A percentile compares a stretch with the other conserved stretches of the same genome.
These are phyloP conservation scores for Wallacemonas rigidus DNA, from an alignment of 208 protist species.

Conservation along the genomic window DNA sequence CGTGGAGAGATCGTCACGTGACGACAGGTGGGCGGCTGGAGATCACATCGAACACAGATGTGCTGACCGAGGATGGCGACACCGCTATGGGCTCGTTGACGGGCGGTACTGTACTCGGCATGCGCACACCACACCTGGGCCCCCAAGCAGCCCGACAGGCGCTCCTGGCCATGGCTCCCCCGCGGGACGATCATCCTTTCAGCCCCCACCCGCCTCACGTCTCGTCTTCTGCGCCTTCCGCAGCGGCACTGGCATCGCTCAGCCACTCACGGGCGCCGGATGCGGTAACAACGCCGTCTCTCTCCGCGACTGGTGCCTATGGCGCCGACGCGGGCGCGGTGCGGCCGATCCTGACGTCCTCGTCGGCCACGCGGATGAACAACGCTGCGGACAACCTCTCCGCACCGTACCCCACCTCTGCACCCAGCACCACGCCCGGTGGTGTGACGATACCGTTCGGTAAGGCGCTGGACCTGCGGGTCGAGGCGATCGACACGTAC, in stretches of 20 bases:
- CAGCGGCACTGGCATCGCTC: not conserved
- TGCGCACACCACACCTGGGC: conserved; percentile 44
- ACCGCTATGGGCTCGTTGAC: conserved; percentile 51
- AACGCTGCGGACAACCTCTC: not conserved
- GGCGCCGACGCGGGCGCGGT: conserved; percentile 20
- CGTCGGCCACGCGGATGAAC: not conserved
- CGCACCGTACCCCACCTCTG: not conserved
- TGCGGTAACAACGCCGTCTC: not conserved
- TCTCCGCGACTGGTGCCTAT: conserved; percentile 16
- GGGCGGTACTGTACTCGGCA: conserved; percentile 49
- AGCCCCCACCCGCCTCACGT: conserved; percentile 6
- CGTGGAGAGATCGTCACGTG: conserved; percentile 66
- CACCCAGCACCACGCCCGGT: too few species aligned
- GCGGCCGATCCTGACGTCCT: conserved; percentile 16
- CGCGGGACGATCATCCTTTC: not conserved
- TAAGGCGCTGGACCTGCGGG: conserved; percentile 71
- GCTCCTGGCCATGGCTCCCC: not conserved
- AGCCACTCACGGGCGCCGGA: not conserved
- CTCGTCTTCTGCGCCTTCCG: not conserved
- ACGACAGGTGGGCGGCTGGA: conserved; percentile 62
- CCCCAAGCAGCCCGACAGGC: conserved; percentile 18
- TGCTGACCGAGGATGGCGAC: conserved; percentile 33
- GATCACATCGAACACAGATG: conserved; percentile 52
- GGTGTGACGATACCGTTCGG: conserved; percentile 59
- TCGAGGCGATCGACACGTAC: conserved; percentile 68